Percentiles rank a stretch among this genome's conserved stretches.
Evolutionary conservation across 2,329 filamentous ascomycete genomes (phyloP).

Genomic region (Aspergillus sp.): DNA sequence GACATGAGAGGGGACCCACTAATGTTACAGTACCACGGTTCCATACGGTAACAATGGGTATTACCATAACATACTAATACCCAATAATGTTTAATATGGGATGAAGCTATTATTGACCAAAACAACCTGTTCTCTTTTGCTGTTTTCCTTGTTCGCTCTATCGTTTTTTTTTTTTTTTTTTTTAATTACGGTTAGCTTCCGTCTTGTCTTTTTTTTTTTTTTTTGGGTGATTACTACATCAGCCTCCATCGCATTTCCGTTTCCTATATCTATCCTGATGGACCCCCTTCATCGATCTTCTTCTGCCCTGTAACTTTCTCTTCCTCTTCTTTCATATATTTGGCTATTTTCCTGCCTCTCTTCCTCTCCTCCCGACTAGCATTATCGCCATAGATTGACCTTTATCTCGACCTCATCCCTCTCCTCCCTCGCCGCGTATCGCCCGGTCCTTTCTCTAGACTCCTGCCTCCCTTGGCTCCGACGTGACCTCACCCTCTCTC

Average conservation of each 20-base stretch:
- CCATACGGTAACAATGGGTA: slow-evolving; percentile 24
- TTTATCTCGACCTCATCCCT: slow-evolving; percentile 11
- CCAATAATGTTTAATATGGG: slow-evolving; percentile 2
- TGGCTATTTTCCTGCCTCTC: slow-evolving; percentile 3
- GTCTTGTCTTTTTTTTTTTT: slow-evolving; percentile 3
- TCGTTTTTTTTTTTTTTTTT: background rate
- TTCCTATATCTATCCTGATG: slow-evolving; percentile 28
- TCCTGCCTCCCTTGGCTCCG: slow-evolving; percentile 6
- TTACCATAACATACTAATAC: slow-evolving; percentile 13
- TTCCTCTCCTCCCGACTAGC: background rate
- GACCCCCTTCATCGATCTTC: slow-evolving; percentile 19
- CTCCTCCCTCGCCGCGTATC: slow-evolving; percentile 7
- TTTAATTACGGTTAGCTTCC: background rate
- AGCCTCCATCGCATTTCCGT: slow-evolving; percentile 1
- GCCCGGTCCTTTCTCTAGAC: slow-evolving; percentile 6
- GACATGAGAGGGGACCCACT: slow-evolving; percentile 13
- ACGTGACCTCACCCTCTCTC: slow-evolving; percentile 15
- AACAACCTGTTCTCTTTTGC: background rate
- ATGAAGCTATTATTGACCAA: slow-evolving; percentile 1
- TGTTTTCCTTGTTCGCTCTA: background rate
- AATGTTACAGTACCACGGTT: too few species aligned
- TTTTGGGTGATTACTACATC: background rate
- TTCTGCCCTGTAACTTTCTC: slow-evolving; percentile 18
- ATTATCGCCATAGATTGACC: slow-evolving; percentile 4
- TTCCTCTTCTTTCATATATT: slow-evolving; percentile 14